Evolutionary conservation across 331 rosid genomes (phyloP).

Genomic region (Quercus phellos): DNA sequence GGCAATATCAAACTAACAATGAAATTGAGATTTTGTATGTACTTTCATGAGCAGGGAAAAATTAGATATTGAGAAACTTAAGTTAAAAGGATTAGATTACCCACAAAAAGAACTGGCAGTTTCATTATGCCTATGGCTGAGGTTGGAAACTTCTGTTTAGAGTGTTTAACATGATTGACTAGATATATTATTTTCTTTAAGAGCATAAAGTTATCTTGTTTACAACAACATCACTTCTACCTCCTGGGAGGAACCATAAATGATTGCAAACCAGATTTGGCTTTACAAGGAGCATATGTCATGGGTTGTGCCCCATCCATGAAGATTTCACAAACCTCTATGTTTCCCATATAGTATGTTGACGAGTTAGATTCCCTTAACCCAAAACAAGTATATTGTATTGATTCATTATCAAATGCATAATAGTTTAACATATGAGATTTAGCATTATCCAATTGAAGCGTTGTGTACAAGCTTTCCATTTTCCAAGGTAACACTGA

Average conservation of each 20-base stretch:
- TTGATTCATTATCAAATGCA: background rate
- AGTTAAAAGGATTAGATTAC: slow-evolving; percentile 6
- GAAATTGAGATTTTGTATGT: background rate
- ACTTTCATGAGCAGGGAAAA: background rate
- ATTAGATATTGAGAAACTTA: slow-evolving; percentile 12
- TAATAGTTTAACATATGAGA: background rate
- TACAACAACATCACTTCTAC: background rate
- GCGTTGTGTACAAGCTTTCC: too few species aligned
- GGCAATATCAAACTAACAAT: background rate
- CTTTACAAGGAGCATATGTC: too few species aligned
- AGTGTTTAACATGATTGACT: background rate
- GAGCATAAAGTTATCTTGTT: background rate
- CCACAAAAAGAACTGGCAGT: background rate
- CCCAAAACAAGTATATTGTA: background rate
- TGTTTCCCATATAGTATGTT: background rate
- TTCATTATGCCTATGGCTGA: slow-evolving; percentile 3
- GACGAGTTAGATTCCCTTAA: background rate
- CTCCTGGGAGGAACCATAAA: background rate
- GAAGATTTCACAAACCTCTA: too few species aligned
- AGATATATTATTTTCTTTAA: background rate
- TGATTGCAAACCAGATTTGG: too few species aligned
- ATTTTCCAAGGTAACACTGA: too few species aligned
- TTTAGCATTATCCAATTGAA: background rate
- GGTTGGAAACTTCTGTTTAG: slow-evolving; percentile 9
- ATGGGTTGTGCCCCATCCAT: too few species aligned